Conservation (phyloP, 164 flowering plant genomes). For the Litsea cubeba region DNA sequence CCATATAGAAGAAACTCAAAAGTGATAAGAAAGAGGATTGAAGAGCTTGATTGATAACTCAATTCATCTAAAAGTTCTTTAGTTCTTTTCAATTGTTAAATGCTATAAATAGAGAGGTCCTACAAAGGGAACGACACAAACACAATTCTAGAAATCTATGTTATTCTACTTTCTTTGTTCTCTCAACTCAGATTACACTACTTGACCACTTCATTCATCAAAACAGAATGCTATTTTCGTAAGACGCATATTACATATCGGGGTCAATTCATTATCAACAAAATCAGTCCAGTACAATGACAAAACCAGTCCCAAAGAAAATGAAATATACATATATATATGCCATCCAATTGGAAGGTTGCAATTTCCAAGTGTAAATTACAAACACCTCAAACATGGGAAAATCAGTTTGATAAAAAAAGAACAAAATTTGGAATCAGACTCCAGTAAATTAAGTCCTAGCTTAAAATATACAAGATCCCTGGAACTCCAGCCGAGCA, state of each 20-base stretch:
- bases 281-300: background rate
- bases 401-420: background rate
- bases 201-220: no score
- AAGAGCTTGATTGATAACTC: no score
- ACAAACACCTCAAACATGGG: background rate
- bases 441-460: background rate
- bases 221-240: background rate
- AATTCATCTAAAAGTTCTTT: no score
- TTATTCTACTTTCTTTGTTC: no score
- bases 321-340: background rate
- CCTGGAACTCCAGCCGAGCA: background rate
- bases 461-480: background rate
- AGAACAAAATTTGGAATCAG: background rate
- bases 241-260: background rate
- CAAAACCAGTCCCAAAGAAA: background rate
- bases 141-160: no score
- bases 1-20: no score
- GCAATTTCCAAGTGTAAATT: background rate
- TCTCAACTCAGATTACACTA: no score
- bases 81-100: no score
- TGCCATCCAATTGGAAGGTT: background rate
- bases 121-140: no score
- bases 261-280: background rate
- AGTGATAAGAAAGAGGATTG: no score
- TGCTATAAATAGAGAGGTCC: no score